Base-by-base conservation (phyloP, 768 basidiomycete species). In the Boletellus emodensis region DNA sequence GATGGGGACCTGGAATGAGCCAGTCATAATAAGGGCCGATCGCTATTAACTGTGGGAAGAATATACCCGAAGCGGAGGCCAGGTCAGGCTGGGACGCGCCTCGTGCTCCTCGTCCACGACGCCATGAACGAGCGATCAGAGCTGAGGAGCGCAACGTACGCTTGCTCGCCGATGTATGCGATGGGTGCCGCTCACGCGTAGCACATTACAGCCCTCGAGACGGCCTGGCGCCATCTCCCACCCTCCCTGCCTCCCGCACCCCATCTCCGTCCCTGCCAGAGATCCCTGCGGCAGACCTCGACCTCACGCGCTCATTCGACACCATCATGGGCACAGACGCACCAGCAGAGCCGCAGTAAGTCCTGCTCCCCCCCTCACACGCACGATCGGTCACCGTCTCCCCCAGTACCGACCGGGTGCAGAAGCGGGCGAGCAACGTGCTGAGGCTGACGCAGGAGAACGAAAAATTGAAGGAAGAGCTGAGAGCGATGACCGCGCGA, bases 341-440 rank as follows among this genome's bases (percentile, higher is more conserved):
- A 28, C 18, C 48, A 44, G 20, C 46, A 46, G 44, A 69, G 58
- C 68, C 69, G 53, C 74, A 74, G 82, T 83, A 72, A 79, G 81
- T 78, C 51, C 49, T 58, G 49, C 61, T 52, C 52, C 53, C 53
- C 52, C 57, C 52, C 45, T 46, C 24, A 49, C 48, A 56, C 65
- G 59, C 55, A 60, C 68, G 53, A 64, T 65, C 59, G 60, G 58
- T 70, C 63, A 71, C 61, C 59, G 59, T 63, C 42, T 35, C 30
- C 44, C 50, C 46, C 56, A 69, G 67, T 40, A 55, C 22, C 30
- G 67, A 72, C 55, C 68, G 66, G 50, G 65, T 78, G 56, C 73
- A 86, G 63, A 90, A 89, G 69, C 82, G 88, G 54, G 83, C 81
- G 37, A 86, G 84, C 59, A 89, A 85, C 66, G 85, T 90, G 51